Evolutionary conservation across 495 filamentous ascomycete genomes (phyloP).

Genomic region (Niebla homalea): DNA sequence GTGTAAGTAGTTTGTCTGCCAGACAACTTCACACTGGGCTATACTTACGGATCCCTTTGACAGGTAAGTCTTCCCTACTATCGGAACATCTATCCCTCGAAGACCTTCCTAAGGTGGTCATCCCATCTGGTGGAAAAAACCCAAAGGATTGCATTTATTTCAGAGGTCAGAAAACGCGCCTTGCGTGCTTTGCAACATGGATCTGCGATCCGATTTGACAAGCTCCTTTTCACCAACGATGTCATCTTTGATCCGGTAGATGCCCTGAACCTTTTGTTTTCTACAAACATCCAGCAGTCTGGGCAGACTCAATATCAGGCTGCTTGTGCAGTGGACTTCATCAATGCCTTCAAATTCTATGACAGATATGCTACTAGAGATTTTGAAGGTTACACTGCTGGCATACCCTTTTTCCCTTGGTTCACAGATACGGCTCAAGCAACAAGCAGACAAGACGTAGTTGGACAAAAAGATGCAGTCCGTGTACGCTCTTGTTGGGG

Average conservation of each 20-base stretch:
- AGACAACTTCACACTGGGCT: conserved; percentile 28
- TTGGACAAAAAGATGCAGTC: conserved; percentile 51
- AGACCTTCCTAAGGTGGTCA: conserved; percentile 39
- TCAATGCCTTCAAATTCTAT: conserved; percentile 66
- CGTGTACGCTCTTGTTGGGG: conserved; percentile 69
- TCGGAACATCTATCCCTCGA: conserved; percentile 39
- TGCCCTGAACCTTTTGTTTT: conserved; percentile 59
- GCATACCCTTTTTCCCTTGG: conserved; percentile 63
- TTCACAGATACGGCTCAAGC: conserved; percentile 47
- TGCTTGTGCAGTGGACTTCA: conserved; percentile 67
- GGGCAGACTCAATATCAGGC: conserved; percentile 56
- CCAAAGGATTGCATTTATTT: conserved; percentile 65
- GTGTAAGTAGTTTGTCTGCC: conserved; percentile 42
- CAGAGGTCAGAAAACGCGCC: conserved; percentile 64
- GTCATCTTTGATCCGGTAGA: conserved; percentile 59
- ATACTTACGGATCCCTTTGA: background rate
- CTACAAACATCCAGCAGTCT: conserved; percentile 46
- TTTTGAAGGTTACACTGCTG: conserved; percentile 54
- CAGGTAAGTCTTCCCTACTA: too few species aligned
- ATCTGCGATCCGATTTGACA: conserved; percentile 37
- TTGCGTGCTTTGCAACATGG: conserved; percentile 45
- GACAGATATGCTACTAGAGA: conserved; percentile 72
- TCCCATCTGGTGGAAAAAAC: conserved; percentile 47
- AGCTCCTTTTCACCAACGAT: conserved; percentile 66
- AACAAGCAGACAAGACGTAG: conserved; percentile 45